Evolutionary conservation across 768 basidiomycete genomes (phyloP), one percentile per base, ranked within the genome.

Genomic region (Lyophyllum atratum): DNA sequence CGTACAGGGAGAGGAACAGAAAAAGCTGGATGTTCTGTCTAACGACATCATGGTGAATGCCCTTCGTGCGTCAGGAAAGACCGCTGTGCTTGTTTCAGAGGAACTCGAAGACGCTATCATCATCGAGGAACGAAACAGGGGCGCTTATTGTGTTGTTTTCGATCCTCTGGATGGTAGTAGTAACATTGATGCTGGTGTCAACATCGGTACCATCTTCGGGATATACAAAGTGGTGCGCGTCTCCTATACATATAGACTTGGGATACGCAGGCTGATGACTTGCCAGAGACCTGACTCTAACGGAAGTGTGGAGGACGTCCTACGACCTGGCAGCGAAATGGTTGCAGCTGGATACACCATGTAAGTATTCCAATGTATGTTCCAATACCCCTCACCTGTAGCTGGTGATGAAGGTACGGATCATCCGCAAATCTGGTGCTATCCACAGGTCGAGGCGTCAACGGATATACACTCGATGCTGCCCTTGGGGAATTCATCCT

Each of bases 31-130:
- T 68, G 89, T 97, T n/a, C 80, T 97, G 29, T 91, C 94, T 14
- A 98, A 99, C 71, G 95, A 99, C 71, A 99, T 99, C 81, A 98
- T 99, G 97, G 84, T 98, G 66, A 98, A 98, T 68, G 89, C 95
- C 46, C 84, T 99, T 31, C 85, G 93, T 40, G 95, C 95, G 3
- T 95, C 92, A n/a, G 94, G 97, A 52, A 97, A 95, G 83, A 92
- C 89, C 7, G 90, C 94, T 14, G 97, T 99, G 14, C 89, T 99
- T 64, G 94, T 99, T 59, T 95, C 94, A 17, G 97, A 99, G 73
- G 95, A 98, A 68, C 81, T 93, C 63, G 94, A 97, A 10, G 85
- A 97, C 21, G 94, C 95, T 17, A 85, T 98, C 74, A 83, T 98
- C 71, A 91, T 95, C 70, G 92, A 93, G 61, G 87, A 85, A 51